Conservation (phyloP, 306 rosid species). For the Herpetospermum pedunculosum region DNA sequence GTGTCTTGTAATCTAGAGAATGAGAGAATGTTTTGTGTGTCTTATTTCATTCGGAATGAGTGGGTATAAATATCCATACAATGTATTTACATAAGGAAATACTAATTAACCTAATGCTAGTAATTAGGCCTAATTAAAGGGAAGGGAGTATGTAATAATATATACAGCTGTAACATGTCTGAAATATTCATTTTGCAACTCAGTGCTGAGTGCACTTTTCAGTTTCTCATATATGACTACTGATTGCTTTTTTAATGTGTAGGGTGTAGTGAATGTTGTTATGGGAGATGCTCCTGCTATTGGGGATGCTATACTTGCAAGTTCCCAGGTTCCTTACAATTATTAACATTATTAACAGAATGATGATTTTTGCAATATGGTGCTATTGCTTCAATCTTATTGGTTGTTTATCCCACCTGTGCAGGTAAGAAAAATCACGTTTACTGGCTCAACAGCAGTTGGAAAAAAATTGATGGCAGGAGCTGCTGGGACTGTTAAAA, state of each 20-base stretch:
- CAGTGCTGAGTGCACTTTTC: background rate
- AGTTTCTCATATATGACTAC: conserved; percentile 15
- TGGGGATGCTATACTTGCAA: conserved; percentile 72
- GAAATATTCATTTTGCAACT: background rate
- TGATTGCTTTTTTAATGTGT: conserved; percentile 17
- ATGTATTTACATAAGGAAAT: no score
- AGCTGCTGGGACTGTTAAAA: conserved; percentile 87
- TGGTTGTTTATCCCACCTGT: conserved; percentile 13
- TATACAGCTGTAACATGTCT: no score
- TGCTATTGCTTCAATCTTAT: background rate
- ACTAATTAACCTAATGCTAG: no score
- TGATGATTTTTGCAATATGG: background rate
- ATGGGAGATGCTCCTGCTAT: conserved; percentile 91
- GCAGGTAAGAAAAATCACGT: conserved; percentile 91
- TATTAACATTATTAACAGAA: background rate
- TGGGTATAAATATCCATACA: no score
- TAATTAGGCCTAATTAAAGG: no score
- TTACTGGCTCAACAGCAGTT: conserved; percentile 95
- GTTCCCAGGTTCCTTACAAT: conserved; percentile 54
- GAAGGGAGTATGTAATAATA: no score
- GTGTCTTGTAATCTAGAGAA: background rate
- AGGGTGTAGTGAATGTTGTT: conserved; percentile 94
- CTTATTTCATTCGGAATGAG: no score
- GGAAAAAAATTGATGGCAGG: conserved; percentile 98
- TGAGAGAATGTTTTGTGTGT: no score